These are phyloP conservation scores for Hypoxylon lienhwacheense DNA, from an alignment of 495 filamentous ascomycete genomes.

Conservation along the genomic window DNA sequence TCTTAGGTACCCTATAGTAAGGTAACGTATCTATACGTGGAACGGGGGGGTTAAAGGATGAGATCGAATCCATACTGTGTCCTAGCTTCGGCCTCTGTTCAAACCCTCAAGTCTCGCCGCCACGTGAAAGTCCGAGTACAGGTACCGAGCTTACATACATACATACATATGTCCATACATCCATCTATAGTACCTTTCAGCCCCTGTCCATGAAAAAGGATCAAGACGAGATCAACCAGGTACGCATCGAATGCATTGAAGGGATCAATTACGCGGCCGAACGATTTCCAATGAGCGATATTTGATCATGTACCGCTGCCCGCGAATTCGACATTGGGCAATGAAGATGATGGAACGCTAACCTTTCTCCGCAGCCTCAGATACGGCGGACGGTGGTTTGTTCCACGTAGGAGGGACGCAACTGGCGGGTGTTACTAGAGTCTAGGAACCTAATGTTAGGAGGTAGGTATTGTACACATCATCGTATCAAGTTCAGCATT, in stretches of 20 bases:
- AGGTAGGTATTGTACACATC: conserved; percentile 19
- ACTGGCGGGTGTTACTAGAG: too few species aligned
- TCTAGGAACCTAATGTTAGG: too few species aligned
- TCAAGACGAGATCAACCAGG: too few species aligned
- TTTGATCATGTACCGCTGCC: neutral
- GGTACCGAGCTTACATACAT: too few species aligned
- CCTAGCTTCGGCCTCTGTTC: neutral
- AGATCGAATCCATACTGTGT: conserved; percentile 15
- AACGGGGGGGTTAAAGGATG: neutral
- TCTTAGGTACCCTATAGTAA: too few species aligned
- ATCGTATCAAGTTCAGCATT: conserved; percentile 18
- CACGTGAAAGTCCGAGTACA: conserved; percentile 18
- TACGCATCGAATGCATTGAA: conserved; percentile 4
- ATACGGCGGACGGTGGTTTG: conserved; percentile 7
- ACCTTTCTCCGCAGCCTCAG: conserved; percentile 11
- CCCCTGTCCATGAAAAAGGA: too few species aligned
- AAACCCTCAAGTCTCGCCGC: conserved; percentile 1
- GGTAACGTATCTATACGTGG: neutral
- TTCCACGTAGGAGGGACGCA: too few species aligned
- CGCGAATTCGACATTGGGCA: conserved; percentile 6
- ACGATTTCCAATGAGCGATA: conserved; percentile 3
- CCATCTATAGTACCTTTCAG: too few species aligned
- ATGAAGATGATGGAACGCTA: conserved; percentile 12
- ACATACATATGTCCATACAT: too few species aligned
- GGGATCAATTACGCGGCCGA: conserved; percentile 11